Base-by-base conservation (phyloP, 2,329 filamentous ascomycete genomes). In the Fusarium udum region DNA sequence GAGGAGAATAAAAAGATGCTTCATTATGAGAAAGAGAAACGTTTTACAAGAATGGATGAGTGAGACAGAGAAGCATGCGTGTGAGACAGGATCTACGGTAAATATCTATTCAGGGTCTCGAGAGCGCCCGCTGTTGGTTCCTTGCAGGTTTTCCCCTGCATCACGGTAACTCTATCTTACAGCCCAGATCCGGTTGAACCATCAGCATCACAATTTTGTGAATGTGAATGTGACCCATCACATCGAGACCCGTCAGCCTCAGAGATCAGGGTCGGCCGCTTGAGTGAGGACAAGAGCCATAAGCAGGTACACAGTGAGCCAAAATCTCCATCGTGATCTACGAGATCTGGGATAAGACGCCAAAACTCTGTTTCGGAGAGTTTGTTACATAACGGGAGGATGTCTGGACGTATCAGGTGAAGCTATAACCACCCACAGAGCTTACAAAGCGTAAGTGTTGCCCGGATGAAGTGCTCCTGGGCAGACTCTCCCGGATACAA, bases 41-140 rank as follows among this genome's bases (percentile, higher is more conserved):
- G 46, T 24, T 61, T 58, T n/a, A 39, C 37, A 31, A 26, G 28
- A 37, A 24, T 31, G 48, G 39, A n/a, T 31, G 45, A 42, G 36
- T 73, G 55, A 63, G 53, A 69, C 64, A 64, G 31, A 37, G 13
- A 64, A 51, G 37, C 56, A 39, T 11, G 40, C 28, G 43, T 39
- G 52, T 71, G 64, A 77, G 60, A 76, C 67, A 75, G 70, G 67
- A 76, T 71, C 65, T 75, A 52, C 56, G 39, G 59, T 51, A 61
- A 18, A 69, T 74, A 74, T 74, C 67, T 74, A 74, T 72, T 43
- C 64, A 62, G 60, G 57, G 64, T 46, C 39, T 46, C 39, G 28
- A 14, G 16, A 31, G n/a, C 58, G n/a, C 42, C n/a, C 46, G 52
- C 37, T 60, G 46, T 15, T 37, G 46, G 71, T 40, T 31, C 71